Base-by-base conservation (phyloP, 2,329 filamentous ascomycete species). In the Diaporthe vaccinii region DNA sequence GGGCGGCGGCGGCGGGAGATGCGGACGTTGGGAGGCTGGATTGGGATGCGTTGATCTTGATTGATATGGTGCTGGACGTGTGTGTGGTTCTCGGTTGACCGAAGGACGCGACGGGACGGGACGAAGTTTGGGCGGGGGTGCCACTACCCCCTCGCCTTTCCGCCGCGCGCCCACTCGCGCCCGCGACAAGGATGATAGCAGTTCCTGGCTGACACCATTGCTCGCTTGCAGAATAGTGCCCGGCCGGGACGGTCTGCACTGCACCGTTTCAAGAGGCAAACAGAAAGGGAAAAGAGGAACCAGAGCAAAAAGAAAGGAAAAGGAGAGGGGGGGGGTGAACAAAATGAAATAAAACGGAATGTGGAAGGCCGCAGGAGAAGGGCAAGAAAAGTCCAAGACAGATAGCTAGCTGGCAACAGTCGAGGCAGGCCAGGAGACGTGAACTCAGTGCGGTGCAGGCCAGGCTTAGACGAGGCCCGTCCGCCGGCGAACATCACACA, bases 31-130 rank as follows among this genome's bases (percentile, higher is more conserved):
- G 39, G 44, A 36, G 10, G 44, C 10, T 25, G 28, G 44, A 12
- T 20, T 39, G 36, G 36, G 10, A 10, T 39, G 36, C 36, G 36
- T 39, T 39, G 36, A 39, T 39, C 36, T 39, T 39, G 36, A 12
- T 22, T 34, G 34, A 34, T 34, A 6, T 61, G 28, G 25, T 34
- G 41, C 61, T 67, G 41, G 41, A 15, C 41, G 41, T 44, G 41
- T 41, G 41, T 44, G 41, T 41, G 53, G 51, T 44, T 76, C 36
- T 74, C 41, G 57, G 22, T 31, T 61, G 70, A 28, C 58, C n/a
- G 44, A 44, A 65, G 46, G 58, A 75, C 59, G 74, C 51, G 59
- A 55, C 74, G 74, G 74, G 74, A 75, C 74, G 74, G 74, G 59
- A 75, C 74, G 74, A 55, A 65, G 67, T 67, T 67, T 67, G 51